A percentile compares a stretch with the other conserved stretches of the same genome.
Evolutionary conservation across 805 yeast genomes (phyloP).

Genomic region (Candida michaelii): DNA sequence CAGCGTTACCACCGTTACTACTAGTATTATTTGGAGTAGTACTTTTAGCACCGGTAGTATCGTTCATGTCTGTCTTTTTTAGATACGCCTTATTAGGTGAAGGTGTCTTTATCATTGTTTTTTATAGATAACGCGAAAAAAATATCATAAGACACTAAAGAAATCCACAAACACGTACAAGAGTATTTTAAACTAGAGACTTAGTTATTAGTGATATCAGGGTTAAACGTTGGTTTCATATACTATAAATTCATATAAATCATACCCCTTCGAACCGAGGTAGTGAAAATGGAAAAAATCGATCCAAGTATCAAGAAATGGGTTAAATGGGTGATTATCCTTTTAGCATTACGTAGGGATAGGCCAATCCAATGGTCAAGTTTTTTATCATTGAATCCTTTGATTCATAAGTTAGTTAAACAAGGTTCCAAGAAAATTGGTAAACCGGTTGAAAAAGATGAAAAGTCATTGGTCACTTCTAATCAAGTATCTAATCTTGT

Average conservation of each 20-base stretch:
- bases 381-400: slow-evolving; percentile 34
- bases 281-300: slow-evolving; percentile 1
- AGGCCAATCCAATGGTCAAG: slow-evolving; percentile 29
- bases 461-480: background rate
- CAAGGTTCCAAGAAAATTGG: background rate
- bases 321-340: slow-evolving; percentile 27
- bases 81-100: slow-evolving; percentile 11
- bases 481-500: slow-evolving; percentile 12
- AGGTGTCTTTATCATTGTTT: slow-evolving; percentile 6
- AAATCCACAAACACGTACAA: background rate
- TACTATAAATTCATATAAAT: background rate
- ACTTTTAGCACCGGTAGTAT: background rate
- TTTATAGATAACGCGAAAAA: slow-evolving; percentile 6
- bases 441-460: background rate
- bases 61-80: background rate
- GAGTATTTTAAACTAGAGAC: too few relatives aligned
- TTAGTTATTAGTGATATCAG: too few relatives aligned
- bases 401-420: slow-evolving; percentile 18
- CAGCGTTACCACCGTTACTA: slow-evolving; percentile 7
- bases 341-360: slow-evolving; percentile 23
- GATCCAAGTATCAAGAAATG: slow-evolving; percentile 22
- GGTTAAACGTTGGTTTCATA: too few relatives aligned
- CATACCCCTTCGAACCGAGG: background rate
- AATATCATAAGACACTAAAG: slow-evolving; percentile 1
- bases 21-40: background rate